Evolutionary conservation across 768 basidiomycete species (phyloP).

Genomic region (Exsudoporus frostii): DNA sequence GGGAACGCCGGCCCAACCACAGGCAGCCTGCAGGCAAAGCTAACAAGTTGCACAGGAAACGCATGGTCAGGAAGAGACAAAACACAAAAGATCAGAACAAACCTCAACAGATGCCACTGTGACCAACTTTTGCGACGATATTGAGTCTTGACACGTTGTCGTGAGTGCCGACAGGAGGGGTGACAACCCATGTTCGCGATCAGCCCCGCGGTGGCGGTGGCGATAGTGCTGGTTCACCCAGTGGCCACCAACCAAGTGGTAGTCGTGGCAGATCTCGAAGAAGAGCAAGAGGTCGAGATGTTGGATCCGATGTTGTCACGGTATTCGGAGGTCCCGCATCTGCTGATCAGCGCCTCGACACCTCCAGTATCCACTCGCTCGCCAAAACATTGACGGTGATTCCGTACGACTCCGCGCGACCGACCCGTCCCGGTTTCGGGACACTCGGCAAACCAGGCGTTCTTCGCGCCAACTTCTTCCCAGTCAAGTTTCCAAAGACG

Average conservation of each 20-base stretch:
- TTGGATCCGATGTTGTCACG: conserved; percentile 22
- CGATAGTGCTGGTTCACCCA: background rate
- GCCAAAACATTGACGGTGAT: conserved; percentile 29
- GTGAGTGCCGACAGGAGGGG: conserved; percentile 17
- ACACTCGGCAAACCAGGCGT: conserved; percentile 37
- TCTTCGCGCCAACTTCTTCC: conserved; percentile 51
- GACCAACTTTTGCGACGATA: background rate
- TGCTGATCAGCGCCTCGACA: conserved; percentile 34
- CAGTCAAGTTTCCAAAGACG: conserved; percentile 38
- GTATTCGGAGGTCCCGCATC: conserved; percentile 30
- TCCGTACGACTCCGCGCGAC: conserved; percentile 34
- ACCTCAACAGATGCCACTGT: background rate
- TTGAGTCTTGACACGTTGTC: background rate
- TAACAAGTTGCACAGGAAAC: background rate
- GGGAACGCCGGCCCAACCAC: background rate
- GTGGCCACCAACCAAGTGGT: background rate
- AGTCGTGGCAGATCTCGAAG: conserved; percentile 12
- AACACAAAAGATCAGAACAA: background rate
- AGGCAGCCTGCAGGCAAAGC: background rate
- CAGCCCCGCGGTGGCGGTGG: conserved; percentile 2
- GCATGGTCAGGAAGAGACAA: background rate
- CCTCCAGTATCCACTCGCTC: conserved; percentile 25
- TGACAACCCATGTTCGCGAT: conserved; percentile 8
- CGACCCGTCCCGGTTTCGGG: conserved; percentile 47
- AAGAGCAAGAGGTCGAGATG: conserved; percentile 22